Percentiles rank a stretch among this genome's conserved stretches.
phyloP scores from a whole-genome alignment of 1,139 yeast species.

The Arxiozyma bovina region DNA sequence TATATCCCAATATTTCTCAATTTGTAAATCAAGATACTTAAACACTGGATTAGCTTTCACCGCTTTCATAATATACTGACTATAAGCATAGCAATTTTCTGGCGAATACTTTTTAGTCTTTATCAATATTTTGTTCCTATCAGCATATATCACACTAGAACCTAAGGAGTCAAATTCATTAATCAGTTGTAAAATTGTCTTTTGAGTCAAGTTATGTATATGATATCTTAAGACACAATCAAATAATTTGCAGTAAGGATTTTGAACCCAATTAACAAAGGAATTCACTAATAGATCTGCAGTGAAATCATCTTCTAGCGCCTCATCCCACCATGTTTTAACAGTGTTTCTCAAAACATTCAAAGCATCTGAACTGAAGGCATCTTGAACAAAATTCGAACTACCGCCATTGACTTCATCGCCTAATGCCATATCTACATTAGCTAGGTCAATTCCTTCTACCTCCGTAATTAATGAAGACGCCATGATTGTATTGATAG shows the following conservation, averaged over 20 bases:
- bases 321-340: slow-evolving; percentile 92
- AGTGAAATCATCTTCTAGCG: slow-evolving; percentile 53
- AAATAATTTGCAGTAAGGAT: slow-evolving; percentile 61
- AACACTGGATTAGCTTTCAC: slow-evolving; percentile 76
- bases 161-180: slow-evolving; percentile 77
- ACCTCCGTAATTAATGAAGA: slow-evolving; percentile 80
- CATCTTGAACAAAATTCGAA: slow-evolving; percentile 55
- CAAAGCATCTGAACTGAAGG: slow-evolving; percentile 74
- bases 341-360: slow-evolving; percentile 64
- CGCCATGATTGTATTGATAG: slow-evolving; percentile 78
- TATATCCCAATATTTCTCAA: slow-evolving; percentile 80
- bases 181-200: slow-evolving; percentile 70
- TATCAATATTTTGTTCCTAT: slow-evolving; percentile 63
- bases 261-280: slow-evolving; percentile 82
- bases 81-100: slow-evolving; percentile 85
- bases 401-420: slow-evolving; percentile 3
- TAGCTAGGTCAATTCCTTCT: slow-evolving; percentile 77
- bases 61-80: slow-evolving; percentile 76
- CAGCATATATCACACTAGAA: slow-evolving; percentile 70
- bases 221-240: slow-evolving; percentile 79
- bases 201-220: slow-evolving; percentile 76
- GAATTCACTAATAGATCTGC: slow-evolving; percentile 84
- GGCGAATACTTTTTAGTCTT: slow-evolving; percentile 71
- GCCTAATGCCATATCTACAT: slow-evolving; percentile 29
- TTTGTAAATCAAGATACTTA: slow-evolving; percentile 66